phyloP scores from a whole-genome alignment of 2,329 filamentous ascomycete genomes.

The Penicillium verrucosum region DNA sequence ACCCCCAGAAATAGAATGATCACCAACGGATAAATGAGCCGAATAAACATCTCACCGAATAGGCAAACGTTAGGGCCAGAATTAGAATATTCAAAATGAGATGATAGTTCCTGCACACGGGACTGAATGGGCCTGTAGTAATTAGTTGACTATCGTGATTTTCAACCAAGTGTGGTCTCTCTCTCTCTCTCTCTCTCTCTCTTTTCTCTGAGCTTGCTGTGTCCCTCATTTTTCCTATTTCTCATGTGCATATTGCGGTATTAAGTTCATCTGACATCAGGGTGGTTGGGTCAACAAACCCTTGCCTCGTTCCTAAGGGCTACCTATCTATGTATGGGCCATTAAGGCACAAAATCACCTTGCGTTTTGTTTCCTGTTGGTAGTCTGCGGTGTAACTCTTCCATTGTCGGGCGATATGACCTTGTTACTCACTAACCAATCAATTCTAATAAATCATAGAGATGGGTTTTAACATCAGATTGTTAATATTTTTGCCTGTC shows the following conservation, averaged over 20 bases:
- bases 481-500: neutral
- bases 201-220: too few relatives aligned
- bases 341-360: neutral
- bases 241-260: neutral
- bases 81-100: too few relatives aligned
- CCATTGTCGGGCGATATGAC: neutral
- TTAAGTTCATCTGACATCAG: neutral
- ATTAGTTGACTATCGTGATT: neutral
- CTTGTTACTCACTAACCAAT: neutral
- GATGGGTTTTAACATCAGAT: neutral
- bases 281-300: neutral
- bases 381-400: neutral
- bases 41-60: too few relatives aligned
- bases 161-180: neutral
- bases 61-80: neutral
- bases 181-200: neutral
- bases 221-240: neutral
- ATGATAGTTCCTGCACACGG: neutral
- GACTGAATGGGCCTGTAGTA: neutral
- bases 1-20: neutral
- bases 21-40: neutral
- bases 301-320: neutral
- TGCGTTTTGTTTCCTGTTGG: neutral
- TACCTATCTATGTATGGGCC: neutral
- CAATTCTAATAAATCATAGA: neutral